Evolutionary conservation across 306 rosid genomes (phyloP).

Genomic region (Fragaria iinumae): DNA sequence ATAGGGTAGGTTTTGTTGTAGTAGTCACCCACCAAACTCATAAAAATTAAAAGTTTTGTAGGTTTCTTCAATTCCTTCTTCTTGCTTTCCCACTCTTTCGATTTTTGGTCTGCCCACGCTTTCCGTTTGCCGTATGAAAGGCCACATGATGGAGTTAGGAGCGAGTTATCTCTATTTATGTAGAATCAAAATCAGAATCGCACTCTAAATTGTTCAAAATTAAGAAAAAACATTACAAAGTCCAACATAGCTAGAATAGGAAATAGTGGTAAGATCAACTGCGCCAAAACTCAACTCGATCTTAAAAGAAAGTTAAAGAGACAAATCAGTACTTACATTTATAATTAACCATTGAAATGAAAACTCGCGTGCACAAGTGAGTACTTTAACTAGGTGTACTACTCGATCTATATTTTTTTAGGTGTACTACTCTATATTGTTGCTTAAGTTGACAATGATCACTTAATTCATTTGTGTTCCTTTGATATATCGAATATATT

Average conservation of each 20-base stretch:
- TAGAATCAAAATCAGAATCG: neutral
- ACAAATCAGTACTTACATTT: conserved; percentile 29
- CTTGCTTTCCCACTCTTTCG: too few relatives aligned
- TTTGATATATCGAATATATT: neutral
- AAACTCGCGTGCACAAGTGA: conserved; percentile 53
- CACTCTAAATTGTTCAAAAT: neutral
- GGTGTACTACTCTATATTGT: conserved; percentile 24
- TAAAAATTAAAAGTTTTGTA: neutral
- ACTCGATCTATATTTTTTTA: neutral
- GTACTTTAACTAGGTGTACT: conserved; percentile 29
- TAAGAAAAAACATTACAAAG: too few relatives aligned
- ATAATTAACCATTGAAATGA: conserved; percentile 41
- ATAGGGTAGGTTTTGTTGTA: neutral
- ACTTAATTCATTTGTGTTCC: conserved; percentile 23
- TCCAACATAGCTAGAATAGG: neutral
- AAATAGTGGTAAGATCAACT: neutral
- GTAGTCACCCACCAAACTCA: conserved; percentile 14
- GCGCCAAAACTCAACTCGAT: neutral
- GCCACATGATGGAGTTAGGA: too few relatives aligned
- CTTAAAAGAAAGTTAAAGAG: conserved; percentile 16
- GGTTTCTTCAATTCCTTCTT: too few relatives aligned
- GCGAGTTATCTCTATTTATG: neutral
- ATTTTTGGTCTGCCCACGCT: too few relatives aligned
- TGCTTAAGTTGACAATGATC: conserved; percentile 47
- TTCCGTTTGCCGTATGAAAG: too few relatives aligned